Evolutionary conservation across 768 basidiomycete species (phyloP).

Genomic region (Mycena amicta): DNA sequence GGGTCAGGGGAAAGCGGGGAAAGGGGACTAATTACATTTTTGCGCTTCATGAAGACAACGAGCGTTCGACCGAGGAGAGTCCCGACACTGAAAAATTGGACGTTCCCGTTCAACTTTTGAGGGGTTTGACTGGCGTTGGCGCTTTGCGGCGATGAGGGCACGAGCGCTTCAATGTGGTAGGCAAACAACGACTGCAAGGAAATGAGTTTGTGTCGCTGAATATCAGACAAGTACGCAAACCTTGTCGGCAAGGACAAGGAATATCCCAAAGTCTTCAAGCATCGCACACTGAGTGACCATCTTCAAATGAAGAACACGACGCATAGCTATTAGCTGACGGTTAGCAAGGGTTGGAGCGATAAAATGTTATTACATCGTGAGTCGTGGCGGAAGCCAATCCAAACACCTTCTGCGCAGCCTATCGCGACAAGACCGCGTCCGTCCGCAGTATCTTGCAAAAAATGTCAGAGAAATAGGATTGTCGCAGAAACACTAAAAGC

Average conservation of each 20-base stretch:
- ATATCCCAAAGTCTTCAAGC: constrained; percentile 94
- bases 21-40: constrained; percentile 60
- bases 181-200: constrained; percentile 75
- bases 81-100: constrained; percentile 95
- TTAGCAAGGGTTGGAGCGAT: neutral
- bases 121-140: constrained; percentile 75
- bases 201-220: neutral
- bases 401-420: constrained; percentile 95
- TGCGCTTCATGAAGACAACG: constrained; percentile 95
- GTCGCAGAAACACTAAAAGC: constrained; percentile 20
- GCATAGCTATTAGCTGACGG: constrained; percentile 83
- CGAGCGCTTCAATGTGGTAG: constrained; percentile 94
- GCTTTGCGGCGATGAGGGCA: constrained; percentile 79
- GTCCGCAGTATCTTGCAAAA: constrained; percentile 72
- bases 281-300: constrained; percentile 95
- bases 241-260: constrained; percentile 94
- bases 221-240: constrained; percentile 33
- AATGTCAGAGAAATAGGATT: constrained; percentile 1
- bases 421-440: constrained; percentile 87
- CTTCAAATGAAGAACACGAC: constrained; percentile 90
- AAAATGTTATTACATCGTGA: constrained; percentile 63
- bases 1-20: too few relatives aligned
- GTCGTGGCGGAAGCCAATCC: constrained; percentile 94
- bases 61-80: constrained; percentile 84
- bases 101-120: constrained; percentile 89